A percentile compares a stretch with the other conserved stretches of the same genome.
Conservation (phyloP, 2,329 filamentous ascomycete genomes). For the Fusarium lateritium region DNA sequence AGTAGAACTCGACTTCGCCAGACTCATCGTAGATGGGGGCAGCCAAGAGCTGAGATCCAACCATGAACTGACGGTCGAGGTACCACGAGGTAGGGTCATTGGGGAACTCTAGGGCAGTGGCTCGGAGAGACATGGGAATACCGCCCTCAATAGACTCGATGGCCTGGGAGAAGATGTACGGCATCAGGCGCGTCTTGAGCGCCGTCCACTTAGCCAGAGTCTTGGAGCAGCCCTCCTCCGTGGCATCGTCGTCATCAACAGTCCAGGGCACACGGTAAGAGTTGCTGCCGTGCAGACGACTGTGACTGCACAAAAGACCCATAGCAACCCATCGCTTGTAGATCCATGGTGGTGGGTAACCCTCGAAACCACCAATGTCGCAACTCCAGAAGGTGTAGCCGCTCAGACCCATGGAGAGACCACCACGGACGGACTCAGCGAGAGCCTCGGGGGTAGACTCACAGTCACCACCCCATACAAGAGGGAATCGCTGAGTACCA, state of each 20-base stretch:
- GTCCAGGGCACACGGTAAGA: slow-evolving; percentile 84
- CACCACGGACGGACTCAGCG: slow-evolving; percentile 78
- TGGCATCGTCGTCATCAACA: slow-evolving; percentile 74
- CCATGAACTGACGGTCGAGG: slow-evolving; percentile 80
- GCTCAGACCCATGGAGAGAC: slow-evolving; percentile 73
- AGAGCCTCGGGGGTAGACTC: slow-evolving; percentile 81
- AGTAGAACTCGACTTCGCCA: slow-evolving; percentile 76
- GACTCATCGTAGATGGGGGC: slow-evolving; percentile 75
- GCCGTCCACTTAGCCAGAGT: slow-evolving; percentile 63
- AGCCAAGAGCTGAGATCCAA: slow-evolving; percentile 75
- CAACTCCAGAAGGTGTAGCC: slow-evolving; percentile 79
- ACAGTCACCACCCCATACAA: slow-evolving; percentile 82
- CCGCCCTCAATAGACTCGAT: slow-evolving; percentile 62
- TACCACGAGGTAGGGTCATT: slow-evolving; percentile 77
- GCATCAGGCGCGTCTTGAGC: slow-evolving; percentile 68
- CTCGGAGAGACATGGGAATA: slow-evolving; percentile 73
- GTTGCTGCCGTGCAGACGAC: slow-evolving; percentile 77
- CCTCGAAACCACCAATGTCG: slow-evolving; percentile 81
- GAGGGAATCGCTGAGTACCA: slow-evolving; percentile 77
- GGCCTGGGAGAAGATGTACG: slow-evolving; percentile 65
- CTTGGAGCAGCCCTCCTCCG: slow-evolving; percentile 67
- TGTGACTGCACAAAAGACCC: slow-evolving; percentile 78
- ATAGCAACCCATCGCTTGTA: slow-evolving; percentile 88
- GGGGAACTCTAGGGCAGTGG: slow-evolving; percentile 79
- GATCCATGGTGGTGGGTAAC: slow-evolving; percentile 75